Conservation (phyloP, 805 yeast genomes). For the Starmera caribaea region DNA sequence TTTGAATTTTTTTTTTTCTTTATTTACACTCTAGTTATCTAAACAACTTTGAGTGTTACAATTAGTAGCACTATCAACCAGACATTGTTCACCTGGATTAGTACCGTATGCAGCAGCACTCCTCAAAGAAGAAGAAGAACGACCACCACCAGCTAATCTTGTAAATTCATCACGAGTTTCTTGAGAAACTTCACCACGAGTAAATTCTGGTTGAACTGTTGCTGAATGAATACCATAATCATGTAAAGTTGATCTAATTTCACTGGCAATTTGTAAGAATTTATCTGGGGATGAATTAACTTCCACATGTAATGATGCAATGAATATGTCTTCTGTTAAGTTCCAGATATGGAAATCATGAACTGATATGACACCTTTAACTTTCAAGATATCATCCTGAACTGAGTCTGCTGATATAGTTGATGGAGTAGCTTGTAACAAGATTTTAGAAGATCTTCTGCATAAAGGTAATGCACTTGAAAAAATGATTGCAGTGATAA, state of each 20-base stretch:
- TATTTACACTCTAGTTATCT: conserved; percentile 1
- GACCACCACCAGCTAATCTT: conserved; percentile 24
- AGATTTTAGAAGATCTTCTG: conserved; percentile 72
- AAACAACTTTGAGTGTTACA: conserved; percentile 40
- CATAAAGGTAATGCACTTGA: conserved; percentile 89
- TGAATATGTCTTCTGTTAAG: conserved; percentile 73
- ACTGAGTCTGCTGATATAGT: conserved; percentile 69
- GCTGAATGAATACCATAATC: conserved; percentile 84
- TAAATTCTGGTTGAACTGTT: conserved; percentile 93
- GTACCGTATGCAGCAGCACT: conserved; percentile 21
- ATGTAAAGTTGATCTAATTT: conserved; percentile 72
- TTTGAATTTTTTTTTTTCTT: neutral
- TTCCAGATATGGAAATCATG: conserved; percentile 98
- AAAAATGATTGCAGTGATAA: conserved; percentile 83
- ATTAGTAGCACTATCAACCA: conserved; percentile 42
- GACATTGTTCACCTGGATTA: conserved; percentile 28
- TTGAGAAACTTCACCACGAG: conserved; percentile 20
- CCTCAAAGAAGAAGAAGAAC: conserved; percentile 16
- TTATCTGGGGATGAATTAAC: conserved; percentile 53
- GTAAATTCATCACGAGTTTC: conserved; percentile 25
- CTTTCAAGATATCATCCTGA: conserved; percentile 51
- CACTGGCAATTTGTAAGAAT: conserved; percentile 61
- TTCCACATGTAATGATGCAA: conserved; percentile 86
- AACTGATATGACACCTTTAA: conserved; percentile 71
- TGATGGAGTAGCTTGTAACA: conserved; percentile 90